phyloP scores from a whole-genome alignment of 2,329 filamentous ascomycete genomes.

The Triangularia verruculosa region DNA sequence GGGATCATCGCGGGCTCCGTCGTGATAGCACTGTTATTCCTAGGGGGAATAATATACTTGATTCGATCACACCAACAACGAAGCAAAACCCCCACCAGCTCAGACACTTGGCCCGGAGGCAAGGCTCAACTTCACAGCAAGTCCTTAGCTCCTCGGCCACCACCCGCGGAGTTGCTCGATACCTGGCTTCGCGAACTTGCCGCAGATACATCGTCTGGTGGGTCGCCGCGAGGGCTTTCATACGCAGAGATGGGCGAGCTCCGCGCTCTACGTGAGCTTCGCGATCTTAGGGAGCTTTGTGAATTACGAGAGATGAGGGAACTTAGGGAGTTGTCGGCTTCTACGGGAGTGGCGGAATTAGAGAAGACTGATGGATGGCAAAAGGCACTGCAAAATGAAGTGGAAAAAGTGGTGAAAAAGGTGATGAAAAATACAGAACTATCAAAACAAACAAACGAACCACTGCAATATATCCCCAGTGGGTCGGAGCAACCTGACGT shows the following conservation, averaged over 20 bases:
- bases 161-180: neutral
- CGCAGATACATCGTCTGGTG: neutral
- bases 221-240: neutral
- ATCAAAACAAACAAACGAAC: no score
- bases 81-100: neutral
- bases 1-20: neutral
- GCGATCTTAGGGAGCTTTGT: neutral
- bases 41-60: neutral
- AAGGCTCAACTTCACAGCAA: neutral
- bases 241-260: neutral
- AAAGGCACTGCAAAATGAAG: no score
- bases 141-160: neutral
- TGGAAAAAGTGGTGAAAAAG: no score
- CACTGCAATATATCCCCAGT: no score
- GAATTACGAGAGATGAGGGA: neutral
- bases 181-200: neutral
- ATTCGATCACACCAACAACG: neutral
- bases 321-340: neutral
- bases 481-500: no score
- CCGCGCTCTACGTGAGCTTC: neutral
- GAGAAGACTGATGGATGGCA: no score
- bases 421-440: no score
- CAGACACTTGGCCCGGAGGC: neutral
- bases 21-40: neutral
- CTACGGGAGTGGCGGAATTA: neutral